Conservation (phyloP, 1,284 basidiomycete species). For the Cryptococcus amylolentus region DNA sequence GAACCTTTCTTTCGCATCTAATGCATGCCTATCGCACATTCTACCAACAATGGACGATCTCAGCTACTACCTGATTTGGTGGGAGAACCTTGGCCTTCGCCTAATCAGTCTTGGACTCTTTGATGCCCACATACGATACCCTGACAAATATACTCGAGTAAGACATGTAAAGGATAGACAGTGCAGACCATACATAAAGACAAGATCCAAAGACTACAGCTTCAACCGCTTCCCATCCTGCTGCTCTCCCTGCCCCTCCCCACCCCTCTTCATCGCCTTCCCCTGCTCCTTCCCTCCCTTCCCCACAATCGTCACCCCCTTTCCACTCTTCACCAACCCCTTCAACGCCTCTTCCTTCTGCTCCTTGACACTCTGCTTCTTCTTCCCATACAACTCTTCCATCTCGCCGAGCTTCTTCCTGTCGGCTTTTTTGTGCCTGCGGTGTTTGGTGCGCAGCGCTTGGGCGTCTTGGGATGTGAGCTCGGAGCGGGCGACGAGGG, state of each 20-base stretch:
- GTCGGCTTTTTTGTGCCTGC: conserved; percentile 70
- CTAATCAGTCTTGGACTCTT: no score
- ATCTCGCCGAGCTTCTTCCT: conserved; percentile 66
- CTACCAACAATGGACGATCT: no score
- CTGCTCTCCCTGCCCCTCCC: conserved; percentile 14
- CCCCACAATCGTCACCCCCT: conserved; percentile 76
- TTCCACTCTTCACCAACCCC: conserved; percentile 74
- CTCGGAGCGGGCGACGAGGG: conserved; percentile 67
- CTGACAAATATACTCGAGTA: no score
- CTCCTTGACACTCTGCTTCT: conserved; percentile 60
- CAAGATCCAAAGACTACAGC: conserved; percentile 16
- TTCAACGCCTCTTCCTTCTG: conserved; percentile 78
- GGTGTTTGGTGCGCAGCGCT: conserved; percentile 63
- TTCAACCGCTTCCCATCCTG: conserved; percentile 42
- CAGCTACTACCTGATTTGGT: no score
- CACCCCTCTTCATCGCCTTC: conserved; percentile 37
- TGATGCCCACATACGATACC: no score
- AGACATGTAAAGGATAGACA: background rate
- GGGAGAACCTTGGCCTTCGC: no score
- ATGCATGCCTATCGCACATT: no score
- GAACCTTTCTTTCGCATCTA: no score
- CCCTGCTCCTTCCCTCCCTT: conserved; percentile 56
- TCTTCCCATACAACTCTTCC: conserved; percentile 61
- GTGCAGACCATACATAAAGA: background rate
- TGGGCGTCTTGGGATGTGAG: conserved; percentile 83